A percentile compares a stretch with the other conserved stretches of the same genome.
These are phyloP conservation scores for Xylaria intraflava DNA, from an alignment of 495 filamentous ascomycete genomes.

Conservation along the genomic window DNA sequence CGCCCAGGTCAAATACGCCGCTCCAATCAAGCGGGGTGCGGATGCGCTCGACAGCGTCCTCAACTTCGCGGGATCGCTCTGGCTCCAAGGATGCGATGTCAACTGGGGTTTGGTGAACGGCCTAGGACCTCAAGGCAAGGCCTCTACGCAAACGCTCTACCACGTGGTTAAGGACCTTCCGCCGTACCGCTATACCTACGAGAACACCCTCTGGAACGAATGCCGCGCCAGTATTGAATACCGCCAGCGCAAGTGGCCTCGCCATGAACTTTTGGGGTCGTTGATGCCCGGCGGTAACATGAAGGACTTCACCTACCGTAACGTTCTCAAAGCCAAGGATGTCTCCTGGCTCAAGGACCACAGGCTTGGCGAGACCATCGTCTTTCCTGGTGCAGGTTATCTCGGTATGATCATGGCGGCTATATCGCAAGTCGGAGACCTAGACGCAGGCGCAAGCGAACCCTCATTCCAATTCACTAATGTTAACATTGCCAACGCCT, in stretches of 20 bases:
- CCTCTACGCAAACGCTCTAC: constrained; percentile 9
- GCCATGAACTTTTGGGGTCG: constrained; percentile 38
- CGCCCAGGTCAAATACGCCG: constrained; percentile 27
- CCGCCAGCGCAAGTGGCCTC: constrained; percentile 15
- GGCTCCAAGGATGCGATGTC: constrained; percentile 19
- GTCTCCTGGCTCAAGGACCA: constrained; percentile 40
- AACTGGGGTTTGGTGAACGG: constrained; percentile 15
- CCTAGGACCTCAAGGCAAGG: constrained; percentile 12
- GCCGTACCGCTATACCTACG: constrained; percentile 37
- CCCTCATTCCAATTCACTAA: constrained; percentile 34
- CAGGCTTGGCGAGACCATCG: constrained; percentile 20
- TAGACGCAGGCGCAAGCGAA: constrained; percentile 22
- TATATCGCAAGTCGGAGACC: constrained; percentile 19
- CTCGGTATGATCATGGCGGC: constrained; percentile 40
- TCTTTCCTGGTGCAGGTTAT: constrained; percentile 42
- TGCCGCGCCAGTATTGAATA: constrained; percentile 25
- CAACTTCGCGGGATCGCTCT: constrained; percentile 31
- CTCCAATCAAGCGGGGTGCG: constrained; percentile 27
- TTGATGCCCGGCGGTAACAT: constrained; percentile 21
- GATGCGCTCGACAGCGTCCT: constrained; percentile 27
- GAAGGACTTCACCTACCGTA: constrained; percentile 37
- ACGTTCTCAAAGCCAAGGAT: constrained; percentile 31
- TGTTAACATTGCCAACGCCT: constrained; percentile 16
- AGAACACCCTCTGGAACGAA: constrained; percentile 30
- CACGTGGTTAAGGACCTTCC: constrained; percentile 11